Evolutionary conservation across 495 filamentous ascomycete genomes (phyloP), one percentile per base, ranked within the genome.

Genomic region (Neurospora terricola): DNA sequence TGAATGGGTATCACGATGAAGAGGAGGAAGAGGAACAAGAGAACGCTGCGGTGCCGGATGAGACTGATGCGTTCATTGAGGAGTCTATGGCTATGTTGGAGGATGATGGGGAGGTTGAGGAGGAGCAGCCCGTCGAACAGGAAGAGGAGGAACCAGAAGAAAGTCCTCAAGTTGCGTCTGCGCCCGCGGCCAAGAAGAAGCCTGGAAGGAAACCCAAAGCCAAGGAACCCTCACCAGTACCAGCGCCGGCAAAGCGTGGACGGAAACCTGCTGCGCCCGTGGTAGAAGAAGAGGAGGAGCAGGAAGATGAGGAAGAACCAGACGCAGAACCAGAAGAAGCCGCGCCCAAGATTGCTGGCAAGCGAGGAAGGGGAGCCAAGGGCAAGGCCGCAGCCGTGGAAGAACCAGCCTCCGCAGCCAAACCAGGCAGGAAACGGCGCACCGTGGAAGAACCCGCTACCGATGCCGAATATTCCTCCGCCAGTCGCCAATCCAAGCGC

Each of bases 21-120:
- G 79, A 74, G 10, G 80, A 75, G 16, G 78, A 18, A 18, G 48
- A 59, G 38, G 70, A 36, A 1, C 72, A 71, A 69, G 38, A 27
- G 37, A 69, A 23, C 12, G n/a, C 39, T 27, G 18, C 68, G 18
- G 40, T 18, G 0, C 30, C 43, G n/a, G 37, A 72, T 36, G 43
- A 43, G 34, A 66, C 54, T 36, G 54, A 75, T 14, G 48, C 70
- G 39, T 79, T 77, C 45, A 72, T 79, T 16, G 80, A 82, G 12
- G 80, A 83, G 73, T 80, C 82, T 39, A 78, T 84, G 74, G 80
- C 76, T 39, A 81, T 86, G 72, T 70, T 81, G 34, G 69, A 81
- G 42, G 81, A 80, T 76, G 69, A 72, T 16, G 72, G 74, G 71
- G 5, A 73, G 73, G 69, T 75, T 70, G 36, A 75, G 59, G 54